A percentile compares a stretch with the other conserved stretches of the same genome.
Conservation (phyloP, 192 early-diverging fungal genomes). For the Pilaira anomala region DNA sequence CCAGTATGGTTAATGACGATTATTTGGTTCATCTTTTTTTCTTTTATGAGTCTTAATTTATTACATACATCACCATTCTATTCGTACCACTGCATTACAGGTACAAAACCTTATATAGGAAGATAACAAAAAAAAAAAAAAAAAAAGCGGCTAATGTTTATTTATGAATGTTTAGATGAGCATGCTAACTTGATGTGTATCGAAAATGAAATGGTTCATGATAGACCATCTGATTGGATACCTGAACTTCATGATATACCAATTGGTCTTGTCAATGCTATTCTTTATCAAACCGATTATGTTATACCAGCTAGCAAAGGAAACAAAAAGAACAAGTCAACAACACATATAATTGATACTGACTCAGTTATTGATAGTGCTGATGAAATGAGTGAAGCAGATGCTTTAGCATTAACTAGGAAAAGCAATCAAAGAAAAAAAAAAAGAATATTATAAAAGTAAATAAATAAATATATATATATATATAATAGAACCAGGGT, state of each 20-base stretch:
- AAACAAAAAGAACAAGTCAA: not conserved
- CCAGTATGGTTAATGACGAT: slow-evolving; percentile 76
- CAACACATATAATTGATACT: not conserved
- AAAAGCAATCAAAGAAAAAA: not conserved
- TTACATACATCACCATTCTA: slow-evolving; percentile 73
- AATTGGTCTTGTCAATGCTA: slow-evolving; percentile 69
- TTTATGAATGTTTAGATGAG: slow-evolving; percentile 46
- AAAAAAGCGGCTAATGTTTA: not conserved
- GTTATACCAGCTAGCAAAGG: not conserved
- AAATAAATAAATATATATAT: not conserved
- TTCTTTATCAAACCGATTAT: slow-evolving; percentile 49
- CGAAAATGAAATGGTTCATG: slow-evolving; percentile 16
- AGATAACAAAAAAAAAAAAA: too few species aligned
- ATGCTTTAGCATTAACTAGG: too few species aligned
- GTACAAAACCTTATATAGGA: too few species aligned
- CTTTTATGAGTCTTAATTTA: slow-evolving; percentile 76
- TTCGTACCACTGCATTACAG: slow-evolving; percentile 72
- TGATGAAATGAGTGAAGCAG: not conserved
- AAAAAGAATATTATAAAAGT: not conserved
- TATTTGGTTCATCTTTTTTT: slow-evolving; percentile 69
- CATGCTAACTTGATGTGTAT: slow-evolving; percentile 46
- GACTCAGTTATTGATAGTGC: not conserved
- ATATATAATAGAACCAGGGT: not conserved
- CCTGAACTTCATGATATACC: slow-evolving; percentile 64
- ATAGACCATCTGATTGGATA: slow-evolving; percentile 49